phyloP scores from a whole-genome alignment of 371 early-diverging fungal genomes.

The Mortierella sp. region DNA sequence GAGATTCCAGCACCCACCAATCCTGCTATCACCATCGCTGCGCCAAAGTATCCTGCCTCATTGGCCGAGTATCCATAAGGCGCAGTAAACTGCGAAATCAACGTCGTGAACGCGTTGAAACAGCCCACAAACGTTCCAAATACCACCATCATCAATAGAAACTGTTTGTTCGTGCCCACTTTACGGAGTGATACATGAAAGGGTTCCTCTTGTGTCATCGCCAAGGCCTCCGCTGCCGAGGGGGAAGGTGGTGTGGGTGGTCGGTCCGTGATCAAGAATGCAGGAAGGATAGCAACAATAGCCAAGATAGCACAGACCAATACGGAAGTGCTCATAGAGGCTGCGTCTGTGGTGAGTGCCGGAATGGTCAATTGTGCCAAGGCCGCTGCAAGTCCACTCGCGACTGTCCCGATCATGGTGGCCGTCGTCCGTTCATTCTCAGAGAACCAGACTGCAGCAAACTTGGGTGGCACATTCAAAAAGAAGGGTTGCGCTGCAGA shows the following conservation, averaged over 20 bases:
- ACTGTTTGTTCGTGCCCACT: constrained; percentile 62
- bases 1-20: constrained; percentile 61
- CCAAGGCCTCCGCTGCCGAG: constrained; percentile 40
- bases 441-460: constrained; percentile 73
- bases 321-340: constrained; percentile 53
- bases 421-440: constrained; percentile 71
- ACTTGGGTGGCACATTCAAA: constrained; percentile 68
- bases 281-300: constrained; percentile 57
- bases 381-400: constrained; percentile 61
- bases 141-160: constrained; percentile 61
- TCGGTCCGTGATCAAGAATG: constrained; percentile 57
- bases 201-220: constrained; percentile 36
- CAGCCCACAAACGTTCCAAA: constrained; percentile 70
- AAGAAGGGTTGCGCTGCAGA: constrained; percentile 70
- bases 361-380: constrained; percentile 68
- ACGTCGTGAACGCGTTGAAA: constrained; percentile 70
- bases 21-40: constrained; percentile 63
- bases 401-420: constrained; percentile 63
- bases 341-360: constrained; percentile 52
- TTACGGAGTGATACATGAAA: constrained; percentile 58
- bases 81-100: constrained; percentile 65
- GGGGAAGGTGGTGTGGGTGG: constrained; percentile 63
- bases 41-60: constrained; percentile 66
- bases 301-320: constrained; percentile 61
- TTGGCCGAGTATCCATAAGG: constrained; percentile 73